phyloP scores from a whole-genome alignment of 768 basidiomycete species.

The Calvatia gigantea region DNA sequence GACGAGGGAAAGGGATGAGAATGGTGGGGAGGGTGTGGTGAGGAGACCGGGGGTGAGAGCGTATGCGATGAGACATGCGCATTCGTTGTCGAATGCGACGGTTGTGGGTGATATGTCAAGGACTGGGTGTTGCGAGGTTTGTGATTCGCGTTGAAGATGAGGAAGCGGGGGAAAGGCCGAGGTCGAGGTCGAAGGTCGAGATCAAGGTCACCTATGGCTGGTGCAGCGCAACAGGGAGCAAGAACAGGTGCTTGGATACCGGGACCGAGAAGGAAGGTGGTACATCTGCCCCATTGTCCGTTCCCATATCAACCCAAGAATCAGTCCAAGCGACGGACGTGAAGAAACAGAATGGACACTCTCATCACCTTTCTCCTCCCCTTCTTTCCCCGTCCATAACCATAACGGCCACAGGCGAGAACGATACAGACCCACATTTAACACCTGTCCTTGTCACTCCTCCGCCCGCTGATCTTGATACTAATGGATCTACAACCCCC shows the following conservation, averaged over 20 bases:
- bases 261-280: constrained; percentile 11
- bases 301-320: too few relatives aligned
- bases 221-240: too few relatives aligned
- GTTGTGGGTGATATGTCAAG: constrained; percentile 27
- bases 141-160: background rate
- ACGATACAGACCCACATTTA: too few relatives aligned
- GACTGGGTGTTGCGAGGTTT: constrained; percentile 34
- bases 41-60: background rate
- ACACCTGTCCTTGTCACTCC: too few relatives aligned
- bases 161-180: background rate
- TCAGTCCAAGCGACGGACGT: too few relatives aligned
- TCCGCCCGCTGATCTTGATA: too few relatives aligned
- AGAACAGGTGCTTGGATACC: too few relatives aligned
- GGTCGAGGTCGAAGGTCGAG: constrained; percentile 35
- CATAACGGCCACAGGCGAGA: too few relatives aligned
- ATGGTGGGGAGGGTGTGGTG: background rate
- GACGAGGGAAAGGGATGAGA: background rate
- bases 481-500: too few relatives aligned
- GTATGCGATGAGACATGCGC: constrained; percentile 36
- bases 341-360: constrained; percentile 10
- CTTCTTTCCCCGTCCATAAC: too few relatives aligned
- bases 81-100: constrained; percentile 48
- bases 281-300: too few relatives aligned
- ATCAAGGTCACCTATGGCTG: constrained; percentile 48
- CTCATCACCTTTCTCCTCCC: too few relatives aligned